Conservation (phyloP, 2,329 filamentous ascomycete genomes). For the Diaporthe citrichinensis region DNA sequence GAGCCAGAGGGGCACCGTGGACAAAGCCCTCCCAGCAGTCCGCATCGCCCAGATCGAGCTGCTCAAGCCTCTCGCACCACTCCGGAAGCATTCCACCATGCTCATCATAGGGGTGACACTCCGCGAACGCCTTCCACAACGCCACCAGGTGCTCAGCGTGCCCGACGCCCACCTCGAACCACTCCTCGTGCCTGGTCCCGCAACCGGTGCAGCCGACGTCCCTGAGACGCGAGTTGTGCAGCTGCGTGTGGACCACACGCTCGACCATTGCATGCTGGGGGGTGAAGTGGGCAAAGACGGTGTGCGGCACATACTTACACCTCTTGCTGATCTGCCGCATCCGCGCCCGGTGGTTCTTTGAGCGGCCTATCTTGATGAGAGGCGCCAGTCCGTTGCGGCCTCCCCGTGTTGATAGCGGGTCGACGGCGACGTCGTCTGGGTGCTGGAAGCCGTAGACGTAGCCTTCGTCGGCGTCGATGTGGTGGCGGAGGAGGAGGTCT, state of each 20-base stretch:
- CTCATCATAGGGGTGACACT: slow-evolving; percentile 48
- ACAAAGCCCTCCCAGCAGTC: slow-evolving; percentile 48
- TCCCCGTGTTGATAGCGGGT: not conserved
- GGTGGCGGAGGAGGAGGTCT: slow-evolving; percentile 28
- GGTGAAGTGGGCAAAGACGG: slow-evolving; percentile 40
- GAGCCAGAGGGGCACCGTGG: not conserved
- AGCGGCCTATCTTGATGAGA: slow-evolving; percentile 51
- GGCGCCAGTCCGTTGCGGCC: not conserved
- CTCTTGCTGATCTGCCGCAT: slow-evolving; percentile 45
- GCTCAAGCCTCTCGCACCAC: slow-evolving; percentile 46
- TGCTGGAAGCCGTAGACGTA: slow-evolving; percentile 48
- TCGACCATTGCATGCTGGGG: slow-evolving; percentile 49
- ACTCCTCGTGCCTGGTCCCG: slow-evolving; percentile 46
- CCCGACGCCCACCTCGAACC: slow-evolving; percentile 46
- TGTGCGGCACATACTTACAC: slow-evolving; percentile 47
- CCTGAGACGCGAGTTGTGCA: slow-evolving; percentile 46
- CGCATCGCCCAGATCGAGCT: slow-evolving; percentile 46
- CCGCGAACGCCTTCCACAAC: slow-evolving; percentile 49
- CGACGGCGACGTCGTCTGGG: slow-evolving; percentile 41
- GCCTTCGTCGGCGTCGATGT: slow-evolving; percentile 37
- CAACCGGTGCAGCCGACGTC: slow-evolving; percentile 48
- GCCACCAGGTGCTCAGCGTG: slow-evolving; percentile 43
- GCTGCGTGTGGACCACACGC: slow-evolving; percentile 48
- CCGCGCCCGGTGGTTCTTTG: slow-evolving; percentile 43
- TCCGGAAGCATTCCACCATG: slow-evolving; percentile 44